A percentile compares a stretch with the other conserved stretches of the same genome.
These are phyloP conservation scores for Perkinsus olseni DNA, from an alignment of 169 alveolate species.

Conservation along the genomic window DNA sequence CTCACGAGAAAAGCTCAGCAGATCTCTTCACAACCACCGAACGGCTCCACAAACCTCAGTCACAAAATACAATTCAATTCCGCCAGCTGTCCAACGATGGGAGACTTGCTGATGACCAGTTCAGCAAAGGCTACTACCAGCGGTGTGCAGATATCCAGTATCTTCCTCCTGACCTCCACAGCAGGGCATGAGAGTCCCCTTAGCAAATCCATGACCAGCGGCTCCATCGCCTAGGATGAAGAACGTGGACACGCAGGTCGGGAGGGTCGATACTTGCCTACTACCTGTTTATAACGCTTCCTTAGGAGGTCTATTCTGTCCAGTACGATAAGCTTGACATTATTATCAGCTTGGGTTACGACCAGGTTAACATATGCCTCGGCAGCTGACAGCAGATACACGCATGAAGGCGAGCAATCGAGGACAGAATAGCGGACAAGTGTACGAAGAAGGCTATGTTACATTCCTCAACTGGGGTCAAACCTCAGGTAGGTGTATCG, in stretches of 20 bases:
- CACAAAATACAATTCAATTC: no score
- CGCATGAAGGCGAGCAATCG: no score
- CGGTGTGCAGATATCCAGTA: not conserved
- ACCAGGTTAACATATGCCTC: constrained; percentile 56
- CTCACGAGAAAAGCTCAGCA: no score
- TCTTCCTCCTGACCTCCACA: not conserved
- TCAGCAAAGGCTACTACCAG: not conserved
- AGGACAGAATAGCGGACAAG: not conserved
- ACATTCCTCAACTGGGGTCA: not conserved
- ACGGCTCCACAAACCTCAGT: no score
- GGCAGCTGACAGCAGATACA: constrained; percentile 43
- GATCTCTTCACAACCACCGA: no score
- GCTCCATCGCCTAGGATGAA: constrained; percentile 2
- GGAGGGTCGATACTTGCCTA: not conserved
- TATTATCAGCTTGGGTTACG: constrained; percentile 67
- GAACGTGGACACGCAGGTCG: not conserved
- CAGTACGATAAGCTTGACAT: constrained; percentile 64
- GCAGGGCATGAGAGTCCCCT: not conserved
- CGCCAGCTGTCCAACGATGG: no score
- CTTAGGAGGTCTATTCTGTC: constrained; percentile 36
- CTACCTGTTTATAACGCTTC: not conserved
- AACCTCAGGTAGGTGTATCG: not conserved
- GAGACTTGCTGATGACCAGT: not conserved
- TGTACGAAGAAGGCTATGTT: not conserved
- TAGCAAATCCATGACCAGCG: not conserved